Conservation (phyloP, 2,329 filamentous ascomycete species). For the Leptosphaerulina australis region DNA sequence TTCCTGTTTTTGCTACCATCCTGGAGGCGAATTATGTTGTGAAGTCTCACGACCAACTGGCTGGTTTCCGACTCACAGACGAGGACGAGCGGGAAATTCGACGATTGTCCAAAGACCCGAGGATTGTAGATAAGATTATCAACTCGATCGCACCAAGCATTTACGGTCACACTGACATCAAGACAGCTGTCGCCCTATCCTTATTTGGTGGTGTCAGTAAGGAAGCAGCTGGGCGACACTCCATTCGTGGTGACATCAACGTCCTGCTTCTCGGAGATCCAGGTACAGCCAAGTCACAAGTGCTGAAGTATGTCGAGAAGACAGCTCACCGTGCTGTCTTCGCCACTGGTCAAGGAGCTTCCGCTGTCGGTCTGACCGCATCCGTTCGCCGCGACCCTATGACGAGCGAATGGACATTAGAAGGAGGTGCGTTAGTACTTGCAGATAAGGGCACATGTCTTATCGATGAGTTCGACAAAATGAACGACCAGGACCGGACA, state of each 20-base stretch:
- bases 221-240: constrained; percentile 83
- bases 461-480: constrained; percentile 99
- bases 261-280: constrained; percentile 94
- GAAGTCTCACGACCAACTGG: constrained; percentile 96
- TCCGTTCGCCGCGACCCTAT: constrained; percentile 94
- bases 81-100: constrained; percentile 93
- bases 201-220: constrained; percentile 96
- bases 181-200: constrained; percentile 92
- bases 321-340: constrained; percentile 97
- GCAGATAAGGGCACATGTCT: constrained; percentile 94
- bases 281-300: constrained; percentile 96
- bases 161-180: constrained; percentile 95
- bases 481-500: constrained; percentile 98
- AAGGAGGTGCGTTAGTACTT: constrained; percentile 92
- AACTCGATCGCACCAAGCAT: constrained; percentile 95
- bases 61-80: constrained; percentile 92
- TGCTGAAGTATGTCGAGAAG: constrained; percentile 97
- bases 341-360: constrained; percentile 95
- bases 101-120: constrained; percentile 82
- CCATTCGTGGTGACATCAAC: constrained; percentile 96
- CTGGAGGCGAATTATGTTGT: constrained; percentile 97
- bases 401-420: constrained; percentile 96
- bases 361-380: constrained; percentile 95
- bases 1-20: constrained; percentile 97
- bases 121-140: constrained; percentile 91